Percentiles rank a stretch among this genome's conserved stretches.
These are phyloP conservation scores for Atkinsonella hypoxylon DNA, from an alignment of 2,329 filamentous ascomycete genomes.

Conservation along the genomic window DNA sequence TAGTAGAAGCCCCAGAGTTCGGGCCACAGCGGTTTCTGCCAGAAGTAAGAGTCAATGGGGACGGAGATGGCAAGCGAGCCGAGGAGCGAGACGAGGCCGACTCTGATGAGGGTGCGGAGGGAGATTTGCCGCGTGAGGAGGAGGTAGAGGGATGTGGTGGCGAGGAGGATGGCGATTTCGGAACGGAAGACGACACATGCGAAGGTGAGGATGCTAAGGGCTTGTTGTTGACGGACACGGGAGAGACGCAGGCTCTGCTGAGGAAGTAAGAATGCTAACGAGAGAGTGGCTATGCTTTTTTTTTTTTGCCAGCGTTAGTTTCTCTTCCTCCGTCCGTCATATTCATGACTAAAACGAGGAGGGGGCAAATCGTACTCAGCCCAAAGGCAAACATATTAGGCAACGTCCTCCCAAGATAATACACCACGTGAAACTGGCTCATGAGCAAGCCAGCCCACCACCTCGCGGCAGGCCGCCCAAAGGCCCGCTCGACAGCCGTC, in stretches of 20 bases:
- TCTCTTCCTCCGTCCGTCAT: not conserved
- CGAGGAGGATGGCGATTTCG: constrained; percentile 73
- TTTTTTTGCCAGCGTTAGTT: not conserved
- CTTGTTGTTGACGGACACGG: constrained; percentile 42
- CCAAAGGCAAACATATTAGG: constrained; percentile 96
- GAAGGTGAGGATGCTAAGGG: constrained; percentile 65
- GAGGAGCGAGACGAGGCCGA: constrained; percentile 53
- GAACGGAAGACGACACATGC: constrained; percentile 79
- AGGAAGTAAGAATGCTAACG: constrained; percentile 37
- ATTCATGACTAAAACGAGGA: not conserved
- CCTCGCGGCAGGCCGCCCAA: constrained; percentile 53
- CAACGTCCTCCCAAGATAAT: constrained; percentile 81
- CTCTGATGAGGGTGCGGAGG: constrained; percentile 46
- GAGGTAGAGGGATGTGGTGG: constrained; percentile 52
- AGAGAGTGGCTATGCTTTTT: constrained; percentile 56
- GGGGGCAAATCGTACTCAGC: constrained; percentile 48
- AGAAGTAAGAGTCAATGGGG: constrained; percentile 82
- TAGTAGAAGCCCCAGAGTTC: constrained; percentile 83
- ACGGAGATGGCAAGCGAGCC: constrained; percentile 59
- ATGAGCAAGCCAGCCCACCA: constrained; percentile 75
- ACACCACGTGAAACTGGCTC: constrained; percentile 85
- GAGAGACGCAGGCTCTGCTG: constrained; percentile 16
- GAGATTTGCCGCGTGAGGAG: constrained; percentile 43
- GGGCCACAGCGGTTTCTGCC: constrained; percentile 80
- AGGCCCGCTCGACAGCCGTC: constrained; percentile 49